Percentiles rank a stretch among this genome's conserved stretches.
These are phyloP conservation scores for Ceratobasidium papillatum DNA, from an alignment of 1,284 basidiomycete genomes.

Conservation along the genomic window DNA sequence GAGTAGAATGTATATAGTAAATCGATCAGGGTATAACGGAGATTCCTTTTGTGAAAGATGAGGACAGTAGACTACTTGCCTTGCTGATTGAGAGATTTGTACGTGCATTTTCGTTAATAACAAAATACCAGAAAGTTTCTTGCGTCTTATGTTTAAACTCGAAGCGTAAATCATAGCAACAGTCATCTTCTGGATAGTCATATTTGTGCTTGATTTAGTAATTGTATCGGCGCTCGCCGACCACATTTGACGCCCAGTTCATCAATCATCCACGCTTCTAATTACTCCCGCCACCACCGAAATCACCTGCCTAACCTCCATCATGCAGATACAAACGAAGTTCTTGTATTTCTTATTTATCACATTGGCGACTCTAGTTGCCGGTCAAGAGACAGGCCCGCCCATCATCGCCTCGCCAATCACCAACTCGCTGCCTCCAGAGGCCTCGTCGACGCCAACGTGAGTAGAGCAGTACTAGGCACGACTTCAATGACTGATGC, in stretches of 20 bases:
- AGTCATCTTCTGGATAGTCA: neutral
- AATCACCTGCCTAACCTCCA: constrained; percentile 11
- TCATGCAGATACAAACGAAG: neutral
- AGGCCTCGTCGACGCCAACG: neutral
- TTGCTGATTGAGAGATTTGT: constrained; percentile 39
- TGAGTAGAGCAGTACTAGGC: neutral
- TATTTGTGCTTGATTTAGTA: neutral
- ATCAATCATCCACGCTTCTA: constrained; percentile 25
- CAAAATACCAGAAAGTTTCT: constrained; percentile 35
- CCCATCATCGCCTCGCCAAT: constrained; percentile 33
- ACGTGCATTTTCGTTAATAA: constrained; percentile 38
- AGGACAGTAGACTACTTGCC: constrained; percentile 39
- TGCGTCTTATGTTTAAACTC: neutral
- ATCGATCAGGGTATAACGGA: constrained; percentile 39
- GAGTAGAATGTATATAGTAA: constrained; percentile 42
- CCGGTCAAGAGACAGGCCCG: constrained; percentile 36
- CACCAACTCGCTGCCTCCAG: constrained; percentile 17
- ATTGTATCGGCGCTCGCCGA: neutral
- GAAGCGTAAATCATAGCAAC: neutral
- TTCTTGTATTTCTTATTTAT: neutral
- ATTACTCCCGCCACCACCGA: constrained; percentile 18
- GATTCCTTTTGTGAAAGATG: constrained; percentile 31
- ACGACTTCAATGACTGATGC: neutral
- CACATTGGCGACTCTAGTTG: neutral
- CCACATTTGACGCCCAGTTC: neutral